These are phyloP conservation scores for Sphagnum tenellum DNA, from an alignment of 225 moss, liverwort and hornwort species.

Conservation along the genomic window DNA sequence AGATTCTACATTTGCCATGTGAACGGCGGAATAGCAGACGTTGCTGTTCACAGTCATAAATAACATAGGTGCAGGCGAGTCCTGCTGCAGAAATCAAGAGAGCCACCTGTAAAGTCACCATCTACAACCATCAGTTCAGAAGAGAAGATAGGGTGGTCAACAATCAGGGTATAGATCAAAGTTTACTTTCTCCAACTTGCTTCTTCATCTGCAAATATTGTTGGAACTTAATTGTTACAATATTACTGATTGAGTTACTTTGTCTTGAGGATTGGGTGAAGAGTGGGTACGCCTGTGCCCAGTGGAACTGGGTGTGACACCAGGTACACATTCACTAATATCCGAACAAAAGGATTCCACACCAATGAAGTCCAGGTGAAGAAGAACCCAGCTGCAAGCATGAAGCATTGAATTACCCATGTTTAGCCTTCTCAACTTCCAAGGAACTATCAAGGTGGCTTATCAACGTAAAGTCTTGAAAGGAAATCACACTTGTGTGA, in stretches of 20 bases:
- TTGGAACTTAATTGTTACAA: too few species aligned
- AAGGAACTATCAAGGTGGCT: too few species aligned
- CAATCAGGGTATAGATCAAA: neutral
- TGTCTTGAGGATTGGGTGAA: too few species aligned
- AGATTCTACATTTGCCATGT: constrained; percentile 58
- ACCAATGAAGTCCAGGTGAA: constrained; percentile 45
- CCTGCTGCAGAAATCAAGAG: constrained; percentile 32
- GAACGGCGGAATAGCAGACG: constrained; percentile 49
- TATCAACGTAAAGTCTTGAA: too few species aligned
- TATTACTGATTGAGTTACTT: too few species aligned
- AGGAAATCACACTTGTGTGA: too few species aligned
- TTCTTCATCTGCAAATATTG: too few species aligned
- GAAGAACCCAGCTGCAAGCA: constrained; percentile 59
- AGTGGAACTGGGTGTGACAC: constrained; percentile 60
- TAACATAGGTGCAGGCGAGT: constrained; percentile 48
- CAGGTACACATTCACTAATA: constrained; percentile 56
- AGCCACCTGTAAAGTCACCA: constrained; percentile 26
- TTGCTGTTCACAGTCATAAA: constrained; percentile 58
- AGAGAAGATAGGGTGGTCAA: neutral
- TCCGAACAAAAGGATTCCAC: constrained; percentile 60
- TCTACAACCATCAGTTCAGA: neutral
- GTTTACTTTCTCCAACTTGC: neutral
- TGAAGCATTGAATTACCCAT: too few species aligned
- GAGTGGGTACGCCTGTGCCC: constrained; percentile 42
- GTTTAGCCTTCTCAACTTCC: too few species aligned